phyloP scores from a whole-genome alignment of 2,329 filamentous ascomycete genomes.

The Arthrobotrys iridis region DNA sequence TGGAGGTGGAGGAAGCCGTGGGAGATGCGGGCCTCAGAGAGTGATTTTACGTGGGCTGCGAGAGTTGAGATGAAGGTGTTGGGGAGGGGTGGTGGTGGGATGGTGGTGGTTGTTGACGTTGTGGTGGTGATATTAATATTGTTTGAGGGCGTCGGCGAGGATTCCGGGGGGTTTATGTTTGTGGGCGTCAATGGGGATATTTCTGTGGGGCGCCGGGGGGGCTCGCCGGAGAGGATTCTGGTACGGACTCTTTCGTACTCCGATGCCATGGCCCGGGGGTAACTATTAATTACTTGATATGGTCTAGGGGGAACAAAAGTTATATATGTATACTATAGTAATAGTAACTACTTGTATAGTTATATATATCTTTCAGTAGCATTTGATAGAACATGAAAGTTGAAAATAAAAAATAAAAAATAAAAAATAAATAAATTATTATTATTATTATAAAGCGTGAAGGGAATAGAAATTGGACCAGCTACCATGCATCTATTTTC shows the following conservation, averaged over 20 bases:
- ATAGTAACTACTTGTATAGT: no score
- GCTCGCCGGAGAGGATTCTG: constrained; percentile 29
- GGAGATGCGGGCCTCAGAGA: constrained; percentile 39
- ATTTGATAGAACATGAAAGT: no score
- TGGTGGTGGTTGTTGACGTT: constrained; percentile 13
- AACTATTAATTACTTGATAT: no score
- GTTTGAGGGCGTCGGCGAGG: no score
- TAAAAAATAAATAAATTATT: no score
- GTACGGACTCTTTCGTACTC: constrained; percentile 39
- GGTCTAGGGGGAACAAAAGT: no score
- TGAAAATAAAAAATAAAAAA: no score
- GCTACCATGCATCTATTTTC: not conserved
- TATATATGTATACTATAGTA: no score
- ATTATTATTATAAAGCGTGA: no score
- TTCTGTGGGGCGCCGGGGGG: not conserved
- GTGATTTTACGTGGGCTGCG: constrained; percentile 11
- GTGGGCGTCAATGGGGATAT: constrained; percentile 7
- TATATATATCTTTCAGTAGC: no score
- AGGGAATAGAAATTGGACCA: not conserved
- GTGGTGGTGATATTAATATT: constrained; percentile 9
- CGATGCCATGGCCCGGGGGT: constrained; percentile 41
- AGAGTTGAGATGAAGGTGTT: constrained; percentile 33
- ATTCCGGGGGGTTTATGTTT: not conserved
- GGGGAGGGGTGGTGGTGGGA: constrained; percentile 18
- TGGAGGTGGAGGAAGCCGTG: constrained; percentile 42